These are phyloP conservation scores for Lactarius hatsudake DNA, from an alignment of 768 basidiomycete genomes.

Conservation along the genomic window DNA sequence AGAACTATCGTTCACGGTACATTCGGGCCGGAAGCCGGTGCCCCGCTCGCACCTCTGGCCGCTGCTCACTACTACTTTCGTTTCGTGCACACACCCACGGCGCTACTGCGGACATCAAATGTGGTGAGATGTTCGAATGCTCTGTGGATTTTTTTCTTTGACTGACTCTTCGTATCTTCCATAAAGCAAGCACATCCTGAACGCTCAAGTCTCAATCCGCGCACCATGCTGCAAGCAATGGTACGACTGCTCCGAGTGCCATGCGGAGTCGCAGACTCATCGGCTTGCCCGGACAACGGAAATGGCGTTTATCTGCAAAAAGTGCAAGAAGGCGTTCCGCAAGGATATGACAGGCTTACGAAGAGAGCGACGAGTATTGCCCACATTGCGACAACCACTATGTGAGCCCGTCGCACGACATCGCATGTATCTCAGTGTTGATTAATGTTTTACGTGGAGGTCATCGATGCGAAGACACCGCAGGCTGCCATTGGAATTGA, in stretches of 20 bases:
- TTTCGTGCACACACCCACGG: neutral
- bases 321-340: slow-evolving; percentile 93
- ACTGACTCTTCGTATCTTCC: neutral
- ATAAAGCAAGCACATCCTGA: slow-evolving; percentile 88
- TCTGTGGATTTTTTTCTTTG: neutral
- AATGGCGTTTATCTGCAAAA: slow-evolving; percentile 83
- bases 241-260: slow-evolving; percentile 97
- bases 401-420: slow-evolving; percentile 47
- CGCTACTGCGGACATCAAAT: neutral
- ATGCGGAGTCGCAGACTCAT: slow-evolving; percentile 81
- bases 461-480: slow-evolving; percentile 90
- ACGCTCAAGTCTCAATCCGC: slow-evolving; percentile 93
- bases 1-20: no score
- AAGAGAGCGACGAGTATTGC: slow-evolving; percentile 98
- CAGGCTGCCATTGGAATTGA: slow-evolving; percentile 83
- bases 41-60: no score
- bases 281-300: slow-evolving; percentile 70
- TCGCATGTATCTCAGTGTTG: neutral
- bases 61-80: neutral
- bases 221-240: slow-evolving; percentile 97
- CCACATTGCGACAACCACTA: slow-evolving; percentile 99
- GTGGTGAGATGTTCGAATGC: neutral
- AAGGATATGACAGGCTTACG: slow-evolving; percentile 91
- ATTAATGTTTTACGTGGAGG: slow-evolving; percentile 45
- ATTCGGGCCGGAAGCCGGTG: no score